Evolutionary conservation across 805 yeast genomes (phyloP), one percentile per base, ranked within the genome.

Genomic region (Sugiyamaella floridensis): DNA sequence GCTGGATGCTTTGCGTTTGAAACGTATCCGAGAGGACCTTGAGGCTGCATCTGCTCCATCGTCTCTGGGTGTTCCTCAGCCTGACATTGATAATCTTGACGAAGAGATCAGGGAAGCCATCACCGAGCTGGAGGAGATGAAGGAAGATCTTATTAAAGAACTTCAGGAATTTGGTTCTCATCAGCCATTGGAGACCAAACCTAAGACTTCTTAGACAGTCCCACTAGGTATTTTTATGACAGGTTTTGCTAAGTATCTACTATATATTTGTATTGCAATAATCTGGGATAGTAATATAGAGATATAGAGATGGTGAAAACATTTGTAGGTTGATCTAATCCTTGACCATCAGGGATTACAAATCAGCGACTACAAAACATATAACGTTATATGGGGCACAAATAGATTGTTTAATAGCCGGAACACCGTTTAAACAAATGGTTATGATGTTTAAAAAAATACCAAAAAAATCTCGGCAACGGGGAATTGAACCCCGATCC

Each of bases 1-100:
- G 49, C 20, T 58, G 45, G 71, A 70, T 41, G 50, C 63, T 2
- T 49, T 47, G 43, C 63, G 70, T 10, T 55, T 74, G 52, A 64
- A 70, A 18, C 67, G 68, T 16, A 72, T 76, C 22, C 56, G 72
- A 14, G 63, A 67, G 40, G 77, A 73, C 15, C 70, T 74, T 55
- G 63, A 61, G 28, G 71, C 68, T 16, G 64, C 55, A 47, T 74
- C 71, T 43, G 57, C 63, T 26, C 50, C 51, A 48, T 54, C 60
- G 9, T 43, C 58, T 48, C 58, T 75, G 51, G 79, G 79, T 51
- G 71, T 76, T 32, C 79, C 80, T 48, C 67, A 64, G 18, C 67
- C 76, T 6, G 75, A 75, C 54, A 63, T 73, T 41, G 70, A 71
- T 26, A 64, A 71, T 46, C 58, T 72, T n/a, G 68, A 67, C 22